Evolutionary conservation across 768 basidiomycete genomes (phyloP).

Genomic region (Kwoniella bestiolae): DNA sequence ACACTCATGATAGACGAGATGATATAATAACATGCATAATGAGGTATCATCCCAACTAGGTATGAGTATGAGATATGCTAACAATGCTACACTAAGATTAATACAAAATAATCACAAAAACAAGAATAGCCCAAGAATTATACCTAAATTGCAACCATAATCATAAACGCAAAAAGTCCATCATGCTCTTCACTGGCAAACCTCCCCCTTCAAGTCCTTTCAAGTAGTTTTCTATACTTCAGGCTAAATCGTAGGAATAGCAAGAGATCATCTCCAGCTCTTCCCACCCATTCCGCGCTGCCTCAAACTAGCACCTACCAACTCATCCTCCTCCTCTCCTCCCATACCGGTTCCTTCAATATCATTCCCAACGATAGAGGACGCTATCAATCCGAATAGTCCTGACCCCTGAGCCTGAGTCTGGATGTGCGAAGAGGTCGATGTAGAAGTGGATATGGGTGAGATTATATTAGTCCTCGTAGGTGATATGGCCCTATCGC

Average conservation of each 20-base stretch:
- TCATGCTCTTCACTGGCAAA: too few relatives aligned
- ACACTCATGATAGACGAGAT: too few relatives aligned
- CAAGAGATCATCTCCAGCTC: constrained; percentile 7
- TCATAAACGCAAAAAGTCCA: background rate
- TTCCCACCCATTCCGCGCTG: constrained; percentile 10
- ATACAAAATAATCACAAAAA: background rate
- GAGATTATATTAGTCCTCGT: background rate
- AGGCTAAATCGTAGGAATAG: too few relatives aligned
- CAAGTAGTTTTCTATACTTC: too few relatives aligned
- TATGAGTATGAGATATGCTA: background rate
- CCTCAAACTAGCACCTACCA: constrained; percentile 20
- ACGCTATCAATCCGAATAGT: constrained; percentile 19
- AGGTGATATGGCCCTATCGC: constrained; percentile 8
- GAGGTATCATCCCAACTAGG: background rate
- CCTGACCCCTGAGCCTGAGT: constrained; percentile 5
- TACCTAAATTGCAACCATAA: background rate
- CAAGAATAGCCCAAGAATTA: constrained; percentile 3
- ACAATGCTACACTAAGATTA: background rate
- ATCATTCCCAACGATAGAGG: constrained; percentile 13
- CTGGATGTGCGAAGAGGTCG: background rate
- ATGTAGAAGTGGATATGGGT: background rate
- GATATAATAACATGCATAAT: too few relatives aligned
- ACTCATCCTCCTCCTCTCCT: constrained; percentile 20
- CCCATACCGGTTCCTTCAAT: background rate
- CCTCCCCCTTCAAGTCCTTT: too few relatives aligned